A percentile compares a stretch with the other conserved stretches of the same genome.
phyloP scores from a whole-genome alignment of 2,329 filamentous ascomycete species.

The Myotisia sp. region DNA sequence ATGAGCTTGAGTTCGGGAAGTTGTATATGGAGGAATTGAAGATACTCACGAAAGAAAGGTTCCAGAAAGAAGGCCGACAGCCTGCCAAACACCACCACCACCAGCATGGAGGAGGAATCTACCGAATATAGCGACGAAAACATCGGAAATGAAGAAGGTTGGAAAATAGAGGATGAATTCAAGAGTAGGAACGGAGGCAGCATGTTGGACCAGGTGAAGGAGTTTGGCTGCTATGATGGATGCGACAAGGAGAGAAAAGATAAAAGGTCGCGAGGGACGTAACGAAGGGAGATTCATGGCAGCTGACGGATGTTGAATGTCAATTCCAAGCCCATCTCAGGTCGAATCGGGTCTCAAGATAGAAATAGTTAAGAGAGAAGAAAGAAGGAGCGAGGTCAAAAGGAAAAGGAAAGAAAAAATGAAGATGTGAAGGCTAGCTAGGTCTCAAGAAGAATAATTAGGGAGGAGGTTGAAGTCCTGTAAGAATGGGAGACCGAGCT shows the following conservation, averaged over 20 bases:
- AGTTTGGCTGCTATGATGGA: constrained; percentile 17
- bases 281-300: constrained; percentile 16
- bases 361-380: neutral
- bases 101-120: constrained; percentile 16
- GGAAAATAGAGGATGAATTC: constrained; percentile 19
- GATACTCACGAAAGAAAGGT: constrained; percentile 15
- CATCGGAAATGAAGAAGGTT: constrained; percentile 20
- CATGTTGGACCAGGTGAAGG: constrained; percentile 19
- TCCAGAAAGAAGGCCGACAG: constrained; percentile 13
- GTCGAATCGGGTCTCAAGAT: neutral
- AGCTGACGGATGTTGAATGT: neutral
- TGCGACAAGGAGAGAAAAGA: constrained; percentile 18
- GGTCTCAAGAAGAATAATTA: no score
- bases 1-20: no score
- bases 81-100: constrained; percentile 5
- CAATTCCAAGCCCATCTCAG: constrained; percentile 8
- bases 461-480: no score
- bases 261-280: constrained; percentile 15
- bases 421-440: no score
- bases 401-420: neutral
- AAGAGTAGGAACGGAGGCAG: constrained; percentile 12
- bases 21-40: no score
- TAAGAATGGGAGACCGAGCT: no score
- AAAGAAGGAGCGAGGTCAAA: neutral
- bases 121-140: constrained; percentile 13